Percentiles rank a stretch among this genome's conserved stretches.
phyloP scores from a whole-genome alignment of 495 filamentous ascomycete genomes.

The Clohesyomyces aquaticus region DNA sequence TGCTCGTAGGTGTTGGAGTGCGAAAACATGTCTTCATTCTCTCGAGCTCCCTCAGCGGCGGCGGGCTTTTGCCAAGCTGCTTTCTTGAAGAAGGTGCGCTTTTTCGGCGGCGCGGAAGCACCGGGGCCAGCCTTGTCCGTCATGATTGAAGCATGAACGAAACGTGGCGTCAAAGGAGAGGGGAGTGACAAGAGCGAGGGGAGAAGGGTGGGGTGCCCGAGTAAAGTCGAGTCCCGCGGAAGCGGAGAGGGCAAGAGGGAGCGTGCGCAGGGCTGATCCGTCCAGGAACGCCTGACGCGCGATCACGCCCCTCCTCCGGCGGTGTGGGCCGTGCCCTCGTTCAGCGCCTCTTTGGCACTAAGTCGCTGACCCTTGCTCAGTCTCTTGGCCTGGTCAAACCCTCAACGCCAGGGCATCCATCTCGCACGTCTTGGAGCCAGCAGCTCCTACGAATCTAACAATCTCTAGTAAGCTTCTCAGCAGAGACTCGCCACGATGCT shows the following conservation, averaged over 20 bases:
- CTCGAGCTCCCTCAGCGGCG: constrained; percentile 22
- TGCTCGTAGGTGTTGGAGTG: constrained; percentile 29
- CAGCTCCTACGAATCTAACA: background rate
- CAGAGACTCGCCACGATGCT: no score
- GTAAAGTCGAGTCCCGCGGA: no score
- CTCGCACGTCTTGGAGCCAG: background rate
- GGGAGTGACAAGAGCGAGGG: no score
- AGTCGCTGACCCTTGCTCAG: constrained; percentile 3
- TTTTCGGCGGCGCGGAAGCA: constrained; percentile 24
- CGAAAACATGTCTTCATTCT: constrained; percentile 36
- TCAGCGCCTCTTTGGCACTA: background rate
- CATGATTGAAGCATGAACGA: constrained; percentile 18
- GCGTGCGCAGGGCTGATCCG: constrained; percentile 19
- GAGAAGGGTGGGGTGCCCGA: no score
- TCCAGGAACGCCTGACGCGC: constrained; percentile 13
- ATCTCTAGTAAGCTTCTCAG: background rate
- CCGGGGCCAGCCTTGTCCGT: constrained; percentile 4
- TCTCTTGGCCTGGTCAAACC: background rate
- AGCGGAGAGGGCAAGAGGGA: background rate
- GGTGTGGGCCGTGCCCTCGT: constrained; percentile 1
- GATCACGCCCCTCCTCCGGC: constrained; percentile 17
- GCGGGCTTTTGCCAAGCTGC: constrained; percentile 25
- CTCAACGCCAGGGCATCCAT: background rate
- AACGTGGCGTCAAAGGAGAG: background rate
- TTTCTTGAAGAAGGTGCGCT: constrained; percentile 39